These are phyloP conservation scores for Penicillium hesseltinei DNA, from an alignment of 2,329 filamentous ascomycete genomes.

Conservation along the genomic window DNA sequence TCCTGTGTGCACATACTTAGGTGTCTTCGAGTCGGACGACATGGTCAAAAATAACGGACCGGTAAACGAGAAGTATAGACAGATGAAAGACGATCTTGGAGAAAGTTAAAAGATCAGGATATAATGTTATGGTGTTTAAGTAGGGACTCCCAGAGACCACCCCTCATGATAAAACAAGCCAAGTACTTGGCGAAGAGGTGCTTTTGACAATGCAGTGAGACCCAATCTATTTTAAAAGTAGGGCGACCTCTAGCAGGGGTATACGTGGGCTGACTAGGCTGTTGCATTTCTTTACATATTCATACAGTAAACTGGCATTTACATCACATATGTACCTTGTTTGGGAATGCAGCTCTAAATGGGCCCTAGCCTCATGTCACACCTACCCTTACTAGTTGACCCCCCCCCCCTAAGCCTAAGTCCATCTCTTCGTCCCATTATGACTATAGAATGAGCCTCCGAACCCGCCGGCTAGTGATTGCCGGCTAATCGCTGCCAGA, in stretches of 20 bases:
- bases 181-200: not conserved
- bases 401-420: too few relatives aligned
- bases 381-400: too few relatives aligned
- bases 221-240: constrained; percentile 3
- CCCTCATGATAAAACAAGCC: not conserved
- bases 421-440: too few relatives aligned
- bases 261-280: not conserved
- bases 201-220: constrained; percentile 7
- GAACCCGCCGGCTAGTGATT: too few relatives aligned
- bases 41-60: not conserved
- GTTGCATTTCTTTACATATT: not conserved
- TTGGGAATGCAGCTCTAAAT: too few relatives aligned
- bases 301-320: too few relatives aligned
- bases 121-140: not conserved
- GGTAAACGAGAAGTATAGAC: not conserved
- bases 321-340: too few relatives aligned
- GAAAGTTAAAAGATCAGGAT: not conserved
- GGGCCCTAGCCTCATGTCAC: too few relatives aligned
- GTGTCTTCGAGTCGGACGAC: not conserved
- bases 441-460: too few relatives aligned
- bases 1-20: not conserved
- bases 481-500: too few relatives aligned
- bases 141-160: not conserved
- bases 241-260: not conserved
- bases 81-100: not conserved